phyloP scores from a whole-genome alignment of 371 early-diverging fungal genomes.

The Saksenaea vasiformis region DNA sequence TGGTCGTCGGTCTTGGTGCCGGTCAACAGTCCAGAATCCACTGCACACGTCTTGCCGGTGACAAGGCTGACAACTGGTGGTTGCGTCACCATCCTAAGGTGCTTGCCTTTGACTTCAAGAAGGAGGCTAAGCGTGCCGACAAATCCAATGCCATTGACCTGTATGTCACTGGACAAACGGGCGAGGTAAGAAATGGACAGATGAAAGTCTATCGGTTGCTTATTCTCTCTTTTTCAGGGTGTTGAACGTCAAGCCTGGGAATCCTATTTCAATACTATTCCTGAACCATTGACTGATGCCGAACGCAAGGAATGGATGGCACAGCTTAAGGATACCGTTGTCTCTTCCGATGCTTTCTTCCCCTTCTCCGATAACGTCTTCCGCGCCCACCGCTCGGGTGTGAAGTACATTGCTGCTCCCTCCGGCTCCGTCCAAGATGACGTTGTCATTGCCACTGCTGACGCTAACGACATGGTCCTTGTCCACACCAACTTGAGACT shows the following conservation, averaged over 20 bases:
- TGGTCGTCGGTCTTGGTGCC: conserved; percentile 97
- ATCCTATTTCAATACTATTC: conserved; percentile 77
- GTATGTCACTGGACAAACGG: conserved; percentile 86
- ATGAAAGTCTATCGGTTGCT: background rate
- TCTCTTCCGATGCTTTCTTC: conserved; percentile 98
- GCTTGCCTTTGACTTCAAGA: conserved; percentile 82
- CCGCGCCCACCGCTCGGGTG: conserved; percentile 87
- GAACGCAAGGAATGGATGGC: conserved; percentile 82
- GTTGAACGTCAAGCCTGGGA: conserved; percentile 82
- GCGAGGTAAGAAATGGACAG: conserved; percentile 41
- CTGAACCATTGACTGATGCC: conserved; percentile 75
- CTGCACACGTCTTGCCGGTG: conserved; percentile 97
- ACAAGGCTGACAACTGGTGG: conserved; percentile 99
- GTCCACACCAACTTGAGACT: conserved; percentile 86
- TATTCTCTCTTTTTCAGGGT: conserved; percentile 30
- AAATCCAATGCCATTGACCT: conserved; percentile 96
- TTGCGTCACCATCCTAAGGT: conserved; percentile 94
- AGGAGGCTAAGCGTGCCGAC: conserved; percentile 90
- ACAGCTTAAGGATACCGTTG: conserved; percentile 72
- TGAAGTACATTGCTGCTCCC: conserved; percentile 87
- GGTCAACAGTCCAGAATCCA: conserved; percentile 98
- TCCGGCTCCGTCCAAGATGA: conserved; percentile 90
- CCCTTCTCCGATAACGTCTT: conserved; percentile 97
- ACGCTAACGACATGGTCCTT: conserved; percentile 80
- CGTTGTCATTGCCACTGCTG: conserved; percentile 82